Base-by-base conservation (phyloP, 768 basidiomycete genomes). In the Tulasnella sp. region DNA sequence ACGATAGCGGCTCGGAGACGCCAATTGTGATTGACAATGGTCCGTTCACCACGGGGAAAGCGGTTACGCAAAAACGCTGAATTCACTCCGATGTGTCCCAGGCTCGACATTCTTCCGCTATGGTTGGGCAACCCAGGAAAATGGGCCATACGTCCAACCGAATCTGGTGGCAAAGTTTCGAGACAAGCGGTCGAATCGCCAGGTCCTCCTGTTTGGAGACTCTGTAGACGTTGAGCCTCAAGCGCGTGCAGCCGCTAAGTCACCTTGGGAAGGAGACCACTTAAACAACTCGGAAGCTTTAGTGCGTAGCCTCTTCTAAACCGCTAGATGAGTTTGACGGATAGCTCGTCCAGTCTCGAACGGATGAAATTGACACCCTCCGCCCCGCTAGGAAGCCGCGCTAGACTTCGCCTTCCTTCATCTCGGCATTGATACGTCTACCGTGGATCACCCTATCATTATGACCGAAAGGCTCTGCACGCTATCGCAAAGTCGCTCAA, bases 211-310 rank as follows among this genome's bases (percentile, higher is more conserved):
- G 18, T 97, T 97, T 79, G 98, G 98, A 0, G 91, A 93, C 42
- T 95, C 91, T 16, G 90, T 95, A 40, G 97, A 98, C 68, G 87
- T 91, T 18, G 98, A 99, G 84, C 93, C 92, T 56, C 93, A 92
- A 16, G 92, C 94, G 79, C 90, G 92, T 82, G 89, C 91, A 1
- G 94, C 94, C 84, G 88, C 91, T 9, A 92, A 90, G 83, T 91
- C 91, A 0, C 92, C 97, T 77, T 99, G 94, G 92, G 98, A 99
- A 84, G 96, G 95, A 10, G 98, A 99, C 83, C 91, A 98, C 31
- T 85, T 98, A 72, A 88, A 95, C 82, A 96, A 96, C 85, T 94
- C 93, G 82, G 98, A 99, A 85, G 92, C 95, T 36, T 87, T 99
- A 89, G 97, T 98, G 86, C 86, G 94, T 88, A 39, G 62, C 27